Evolutionary conservation across 1,139 yeast genomes (phyloP), one percentile per base, ranked within the genome.

Genomic region (Kodamaea arcana): DNA sequence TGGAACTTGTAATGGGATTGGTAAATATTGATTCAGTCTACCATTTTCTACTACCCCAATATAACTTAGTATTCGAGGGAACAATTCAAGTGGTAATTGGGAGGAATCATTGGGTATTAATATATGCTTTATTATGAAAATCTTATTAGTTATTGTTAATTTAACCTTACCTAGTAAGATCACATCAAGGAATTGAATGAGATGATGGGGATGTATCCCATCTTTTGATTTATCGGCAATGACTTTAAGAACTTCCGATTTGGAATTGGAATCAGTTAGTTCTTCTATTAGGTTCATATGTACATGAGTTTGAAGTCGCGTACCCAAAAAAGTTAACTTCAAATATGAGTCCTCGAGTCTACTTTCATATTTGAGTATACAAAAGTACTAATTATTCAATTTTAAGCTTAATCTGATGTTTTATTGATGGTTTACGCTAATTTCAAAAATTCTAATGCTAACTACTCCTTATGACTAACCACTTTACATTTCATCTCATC

Each of bases 31-130:
- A 12, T 22, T 29, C 40, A 27, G 34, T 29, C 47, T 55, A 41
- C 51, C 57, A 1, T 54, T 45, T 40, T 58, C 56, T 2, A 65
- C 59, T 9, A 49, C 50, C 2, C 69, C 67, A 3, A 64, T 43
- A 14, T 46, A 39, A 32, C 66, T 53, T 7, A 64, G 27, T 3
- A 63, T 50, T 12, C 49, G 47, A 33, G 47, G 45, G 15, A 58
- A 41, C 4, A 57, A 20, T 2, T 38, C 38, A 3, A 32, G 13
- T 2, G 47, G 40, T 4, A 53, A 32, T 3, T 18, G 4, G 4
- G 32, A 31, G 11, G 36, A 37, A 5, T 35, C 33, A 3, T 32
- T 17, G 0, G 56, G 55, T 4, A 53, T 30, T 14, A 52, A 35
- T 2, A 40, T 12, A 12, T 42, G 32, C 14, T 33, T 34, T 4